phyloP scores from a whole-genome alignment of 495 filamentous ascomycete genomes.

The Xylaria flabelliformis region DNA sequence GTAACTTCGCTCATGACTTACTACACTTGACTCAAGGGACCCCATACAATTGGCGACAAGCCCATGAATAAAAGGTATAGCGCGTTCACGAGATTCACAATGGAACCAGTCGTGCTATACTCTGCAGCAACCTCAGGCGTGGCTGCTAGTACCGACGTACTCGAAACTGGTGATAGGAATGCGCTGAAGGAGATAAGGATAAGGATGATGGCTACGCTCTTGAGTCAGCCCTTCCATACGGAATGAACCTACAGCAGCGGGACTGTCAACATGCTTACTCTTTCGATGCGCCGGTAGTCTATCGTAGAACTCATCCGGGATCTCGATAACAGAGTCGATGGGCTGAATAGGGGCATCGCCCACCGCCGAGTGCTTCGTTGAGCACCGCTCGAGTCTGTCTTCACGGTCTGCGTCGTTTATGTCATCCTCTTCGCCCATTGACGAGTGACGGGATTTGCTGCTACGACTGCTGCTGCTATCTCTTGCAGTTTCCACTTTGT shows the following conservation, averaged over 20 bases:
- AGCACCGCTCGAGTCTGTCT: constrained; percentile 35
- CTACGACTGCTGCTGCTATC: constrained; percentile 1
- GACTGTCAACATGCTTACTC: constrained; percentile 13
- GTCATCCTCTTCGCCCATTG: constrained; percentile 31
- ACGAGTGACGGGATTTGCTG: constrained; percentile 27
- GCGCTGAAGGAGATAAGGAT: constrained; percentile 69
- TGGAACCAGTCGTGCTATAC: constrained; percentile 65
- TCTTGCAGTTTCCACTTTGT: background rate
- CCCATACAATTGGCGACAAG: constrained; percentile 69
- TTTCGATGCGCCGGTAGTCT: constrained; percentile 34
- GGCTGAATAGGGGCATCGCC: constrained; percentile 47
- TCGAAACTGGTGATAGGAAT: constrained; percentile 72
- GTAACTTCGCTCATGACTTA: background rate
- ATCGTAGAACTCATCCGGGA: constrained; percentile 57
- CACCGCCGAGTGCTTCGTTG: constrained; percentile 43
- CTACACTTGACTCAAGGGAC: constrained; percentile 71
- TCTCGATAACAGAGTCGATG: constrained; percentile 49
- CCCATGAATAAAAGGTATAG: constrained; percentile 76
- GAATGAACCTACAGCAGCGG: background rate
- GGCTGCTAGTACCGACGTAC: constrained; percentile 72
- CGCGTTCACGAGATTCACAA: constrained; percentile 74
- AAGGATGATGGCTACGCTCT: constrained; percentile 57
- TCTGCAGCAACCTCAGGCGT: constrained; percentile 70
- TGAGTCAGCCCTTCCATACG: background rate
- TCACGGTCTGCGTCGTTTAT: constrained; percentile 22